Conservation (phyloP, 2,329 filamentous ascomycete species). For the Aspergillus piperis region DNA sequence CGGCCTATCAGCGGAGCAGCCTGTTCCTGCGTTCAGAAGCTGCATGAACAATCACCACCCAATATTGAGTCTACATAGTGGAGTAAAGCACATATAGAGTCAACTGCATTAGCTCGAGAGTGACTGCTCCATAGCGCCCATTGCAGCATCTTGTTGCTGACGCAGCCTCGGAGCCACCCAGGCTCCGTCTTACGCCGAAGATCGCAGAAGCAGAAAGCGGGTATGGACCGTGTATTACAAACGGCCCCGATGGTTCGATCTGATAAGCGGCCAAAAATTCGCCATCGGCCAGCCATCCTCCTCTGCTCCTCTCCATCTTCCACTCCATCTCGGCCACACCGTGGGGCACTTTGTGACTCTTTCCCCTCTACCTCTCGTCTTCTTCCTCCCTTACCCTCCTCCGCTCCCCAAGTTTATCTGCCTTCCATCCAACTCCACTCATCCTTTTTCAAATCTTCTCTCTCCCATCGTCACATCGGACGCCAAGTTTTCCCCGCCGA, state of each 20-base stretch:
- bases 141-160: background rate
- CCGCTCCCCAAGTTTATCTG: background rate
- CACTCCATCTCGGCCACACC: conserved; percentile 2
- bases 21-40: background rate
- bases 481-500: conserved; percentile 4
- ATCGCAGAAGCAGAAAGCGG: background rate
- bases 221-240: conserved; percentile 12
- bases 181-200: conserved; percentile 5
- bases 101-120: background rate
- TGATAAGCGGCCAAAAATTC: conserved; percentile 35
- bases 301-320: conserved; percentile 13
- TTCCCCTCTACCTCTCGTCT: background rate
- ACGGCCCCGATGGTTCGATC: conserved; percentile 25
- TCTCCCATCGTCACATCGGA: background rate
- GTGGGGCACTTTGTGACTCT: conserved; percentile 8
- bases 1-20: background rate
- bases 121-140: background rate
- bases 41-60: background rate
- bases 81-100: background rate
- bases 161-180: background rate
- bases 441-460: background rate
- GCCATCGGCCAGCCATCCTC: conserved; percentile 19
- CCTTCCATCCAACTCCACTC: background rate
- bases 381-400: background rate
- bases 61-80: background rate